Evolutionary conservation across 176 grass and related monocot species (phyloP), one percentile per base, ranked within the genome.

Genomic region (Ensete glaucum): DNA sequence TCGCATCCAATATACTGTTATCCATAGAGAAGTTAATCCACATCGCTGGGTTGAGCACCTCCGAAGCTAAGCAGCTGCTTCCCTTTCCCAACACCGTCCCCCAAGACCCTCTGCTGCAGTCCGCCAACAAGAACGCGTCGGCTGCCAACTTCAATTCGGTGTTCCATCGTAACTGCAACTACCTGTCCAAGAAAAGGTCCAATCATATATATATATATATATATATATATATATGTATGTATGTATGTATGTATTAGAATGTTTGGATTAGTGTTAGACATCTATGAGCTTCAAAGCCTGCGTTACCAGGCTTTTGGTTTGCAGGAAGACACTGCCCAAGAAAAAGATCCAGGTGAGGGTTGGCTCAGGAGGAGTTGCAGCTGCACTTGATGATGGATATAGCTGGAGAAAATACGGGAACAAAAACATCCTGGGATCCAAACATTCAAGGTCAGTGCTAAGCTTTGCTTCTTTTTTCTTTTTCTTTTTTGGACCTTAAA

Each of bases 371-470:
- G 79, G 81, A 76, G 80, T 82, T 70, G 69, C 64, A 34, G 53
- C 21, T 14, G 50, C 89, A 0, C 50, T 85, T 53, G 78, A 92
- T 58, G 92, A 92, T 75, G 92, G 92, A 11, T 24, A 92, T 53
- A 85, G 81, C 80, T 96, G 89, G 89, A 82, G 89, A 68, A 97
- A 97, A 68, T 97, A 97, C 79, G 94, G 94, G 3, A 85, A 97
- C 80, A 97, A 97, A 75, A 88, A 89, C 54, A 97, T 97, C 57
- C 85, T 97, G 16, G 90, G 90, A 72, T 85, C 94, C 81, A 83
- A 73, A 63, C 84, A 93, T 64, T 90, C 94, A 14, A 93, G 94
- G 92, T 91, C 52, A 86, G 76, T 64, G 53, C 52, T 54, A 8
- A 23, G 1, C 2, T 43, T 43, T 43, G 3, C 4, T 43, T 43